phyloP scores from a whole-genome alignment of 2,329 filamentous ascomycete species.

The Aspergillus pseudoterreus region DNA sequence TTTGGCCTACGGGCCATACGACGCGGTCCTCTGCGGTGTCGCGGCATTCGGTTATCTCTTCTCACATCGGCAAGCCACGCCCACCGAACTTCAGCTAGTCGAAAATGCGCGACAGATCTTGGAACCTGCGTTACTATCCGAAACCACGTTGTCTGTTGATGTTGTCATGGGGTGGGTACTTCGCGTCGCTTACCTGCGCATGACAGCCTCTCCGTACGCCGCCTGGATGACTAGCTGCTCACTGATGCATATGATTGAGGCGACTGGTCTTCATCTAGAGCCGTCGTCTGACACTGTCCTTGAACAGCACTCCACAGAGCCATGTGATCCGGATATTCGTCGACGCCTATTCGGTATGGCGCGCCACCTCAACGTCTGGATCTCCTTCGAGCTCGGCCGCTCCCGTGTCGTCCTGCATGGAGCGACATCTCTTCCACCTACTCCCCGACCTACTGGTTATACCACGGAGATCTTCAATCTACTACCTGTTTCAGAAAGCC shows the following conservation, averaged over 20 bases:
- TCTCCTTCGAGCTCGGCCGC: constrained; percentile 56
- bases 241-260: constrained; percentile 57
- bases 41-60: constrained; percentile 54
- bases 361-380: constrained; percentile 58
- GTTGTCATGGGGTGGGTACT: constrained; percentile 48
- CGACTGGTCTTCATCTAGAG: constrained; percentile 40
- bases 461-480: constrained; percentile 51
- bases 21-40: constrained; percentile 53
- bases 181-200: constrained; percentile 51
- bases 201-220: constrained; percentile 51
- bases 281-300: constrained; percentile 14
- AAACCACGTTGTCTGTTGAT: constrained; percentile 25
- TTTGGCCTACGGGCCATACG: constrained; percentile 32
- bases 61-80: constrained; percentile 41
- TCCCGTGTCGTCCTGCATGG: constrained; percentile 50
- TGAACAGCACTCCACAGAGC: constrained; percentile 8
- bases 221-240: constrained; percentile 55
- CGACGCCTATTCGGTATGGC: constrained; percentile 49
- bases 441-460: constrained; percentile 37
- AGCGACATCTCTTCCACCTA: constrained; percentile 42
- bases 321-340: constrained; percentile 35
- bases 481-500: constrained; percentile 51
- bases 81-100: constrained; percentile 45
- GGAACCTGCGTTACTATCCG: constrained; percentile 36
- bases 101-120: constrained; percentile 46